Evolutionary conservation across 305 asterid species (phyloP).

Genomic region (Solanum hybrid): DNA sequence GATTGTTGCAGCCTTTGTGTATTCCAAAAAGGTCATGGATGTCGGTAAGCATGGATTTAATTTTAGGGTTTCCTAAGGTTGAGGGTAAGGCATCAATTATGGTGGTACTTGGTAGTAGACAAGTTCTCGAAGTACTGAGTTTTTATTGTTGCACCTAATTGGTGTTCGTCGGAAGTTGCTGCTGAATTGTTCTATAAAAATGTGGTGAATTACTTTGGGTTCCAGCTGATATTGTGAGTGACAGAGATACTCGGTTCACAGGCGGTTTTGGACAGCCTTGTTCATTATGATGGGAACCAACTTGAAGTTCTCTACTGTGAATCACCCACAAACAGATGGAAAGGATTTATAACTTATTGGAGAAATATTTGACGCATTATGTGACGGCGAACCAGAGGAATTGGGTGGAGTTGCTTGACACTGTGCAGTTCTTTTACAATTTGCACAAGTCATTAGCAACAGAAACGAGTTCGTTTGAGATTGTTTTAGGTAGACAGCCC

Average conservation of each 20-base stretch:
- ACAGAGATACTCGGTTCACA: neutral
- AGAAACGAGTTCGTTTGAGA: neutral
- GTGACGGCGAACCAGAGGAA: neutral
- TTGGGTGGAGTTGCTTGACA: neutral
- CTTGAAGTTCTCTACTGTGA: neutral
- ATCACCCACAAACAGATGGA: neutral
- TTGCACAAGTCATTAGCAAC: neutral
- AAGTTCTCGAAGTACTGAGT: neutral
- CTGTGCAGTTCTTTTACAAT: neutral
- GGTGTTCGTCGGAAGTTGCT: neutral
- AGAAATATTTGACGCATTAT: neutral
- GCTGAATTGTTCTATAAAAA: neutral
- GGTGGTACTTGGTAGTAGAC: neutral
- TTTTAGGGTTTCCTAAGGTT: neutral
- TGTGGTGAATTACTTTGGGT: neutral
- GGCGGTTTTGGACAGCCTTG: neutral
- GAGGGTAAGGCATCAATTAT: neutral
- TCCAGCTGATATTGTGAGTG: neutral
- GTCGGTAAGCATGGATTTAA: neutral
- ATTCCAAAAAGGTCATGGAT: neutral
- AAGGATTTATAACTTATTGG: neutral
- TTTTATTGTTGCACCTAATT: neutral
- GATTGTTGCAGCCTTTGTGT: neutral
- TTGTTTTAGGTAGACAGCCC: neutral
- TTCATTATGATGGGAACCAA: neutral